Conservation (phyloP, 352 stramenopile genomes). For the Phytophthora fragariae region DNA sequence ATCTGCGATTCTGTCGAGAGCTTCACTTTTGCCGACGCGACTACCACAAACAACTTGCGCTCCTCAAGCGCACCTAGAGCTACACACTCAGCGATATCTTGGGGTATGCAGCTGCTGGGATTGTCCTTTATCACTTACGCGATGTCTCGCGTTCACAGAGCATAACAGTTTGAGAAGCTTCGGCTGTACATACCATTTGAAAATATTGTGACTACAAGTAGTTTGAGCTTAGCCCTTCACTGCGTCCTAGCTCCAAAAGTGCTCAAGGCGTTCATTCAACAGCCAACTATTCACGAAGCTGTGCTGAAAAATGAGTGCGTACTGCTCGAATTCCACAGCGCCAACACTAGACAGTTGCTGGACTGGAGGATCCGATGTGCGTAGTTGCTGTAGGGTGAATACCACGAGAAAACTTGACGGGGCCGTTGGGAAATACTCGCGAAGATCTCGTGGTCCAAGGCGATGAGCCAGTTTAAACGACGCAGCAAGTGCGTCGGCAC, state of each 20-base stretch:
- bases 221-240: background rate
- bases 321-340: constrained; percentile 31
- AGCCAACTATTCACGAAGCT: constrained; percentile 42
- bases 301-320: constrained; percentile 30
- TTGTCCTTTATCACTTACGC: background rate
- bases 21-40: constrained; percentile 26
- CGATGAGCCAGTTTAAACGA: constrained; percentile 25
- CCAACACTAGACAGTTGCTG: constrained; percentile 10
- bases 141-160: background rate
- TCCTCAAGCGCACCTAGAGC: constrained; percentile 18
- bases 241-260: constrained; percentile 28
- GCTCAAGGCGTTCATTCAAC: constrained; percentile 29
- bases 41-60: constrained; percentile 25
- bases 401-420: constrained; percentile 29
- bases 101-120: constrained; percentile 2
- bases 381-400: constrained; percentile 33
- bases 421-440: constrained; percentile 22
- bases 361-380: background rate
- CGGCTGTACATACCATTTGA: background rate
- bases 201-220: background rate
- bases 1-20: constrained; percentile 51
- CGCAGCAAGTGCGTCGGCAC: constrained; percentile 11
- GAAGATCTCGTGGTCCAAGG: constrained; percentile 6
- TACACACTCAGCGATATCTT: background rate
- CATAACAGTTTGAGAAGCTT: background rate